phyloP scores from a whole-genome alignment of 345 rosid species.

The Garcia nutans region DNA sequence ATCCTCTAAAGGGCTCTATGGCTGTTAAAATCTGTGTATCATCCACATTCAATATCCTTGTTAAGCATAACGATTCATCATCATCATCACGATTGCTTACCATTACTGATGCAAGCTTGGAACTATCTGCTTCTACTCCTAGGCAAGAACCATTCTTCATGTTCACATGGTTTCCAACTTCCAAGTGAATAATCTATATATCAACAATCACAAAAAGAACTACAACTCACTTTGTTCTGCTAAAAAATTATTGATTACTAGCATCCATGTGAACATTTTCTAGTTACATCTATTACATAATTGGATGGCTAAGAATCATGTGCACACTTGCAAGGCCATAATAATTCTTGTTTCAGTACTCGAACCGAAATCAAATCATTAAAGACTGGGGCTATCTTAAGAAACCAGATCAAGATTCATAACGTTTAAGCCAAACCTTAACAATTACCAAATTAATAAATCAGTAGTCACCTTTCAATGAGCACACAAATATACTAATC shows the following conservation, averaged over 20 bases:
- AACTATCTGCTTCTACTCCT: neutral
- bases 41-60: neutral
- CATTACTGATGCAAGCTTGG: neutral
- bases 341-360: neutral
- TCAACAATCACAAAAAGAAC: neutral
- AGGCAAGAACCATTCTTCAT: neutral
- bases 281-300: neutral
- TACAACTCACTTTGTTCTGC: neutral
- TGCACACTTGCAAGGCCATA: neutral
- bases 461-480: neutral
- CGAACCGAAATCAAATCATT: neutral
- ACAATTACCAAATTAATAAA: neutral
- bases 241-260: neutral
- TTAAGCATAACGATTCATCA: neutral
- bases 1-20: neutral
- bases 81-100: neutral
- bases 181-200: neutral
- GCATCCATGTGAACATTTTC: neutral
- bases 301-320: neutral
- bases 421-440: neutral
- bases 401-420: neutral
- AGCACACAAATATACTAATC: neutral
- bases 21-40: neutral
- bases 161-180: neutral
- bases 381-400: neutral